These are phyloP conservation scores for Beauveria varroae DNA, from an alignment of 2,329 filamentous ascomycete species.

Conservation along the genomic window DNA sequence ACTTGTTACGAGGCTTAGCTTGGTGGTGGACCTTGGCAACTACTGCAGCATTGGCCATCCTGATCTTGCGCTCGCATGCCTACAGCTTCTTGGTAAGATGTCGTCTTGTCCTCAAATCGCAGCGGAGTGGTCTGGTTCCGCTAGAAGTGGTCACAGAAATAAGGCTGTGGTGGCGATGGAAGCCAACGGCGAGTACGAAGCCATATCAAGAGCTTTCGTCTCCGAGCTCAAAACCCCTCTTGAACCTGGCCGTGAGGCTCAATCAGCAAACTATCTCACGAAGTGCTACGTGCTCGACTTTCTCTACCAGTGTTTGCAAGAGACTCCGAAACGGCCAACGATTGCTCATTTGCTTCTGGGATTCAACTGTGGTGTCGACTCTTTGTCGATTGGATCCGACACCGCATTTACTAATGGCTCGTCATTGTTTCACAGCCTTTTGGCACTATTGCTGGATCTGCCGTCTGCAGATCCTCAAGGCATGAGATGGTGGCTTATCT, in stretches of 20 bases:
- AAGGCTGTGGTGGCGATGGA: constrained; percentile 86
- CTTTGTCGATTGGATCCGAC: constrained; percentile 58
- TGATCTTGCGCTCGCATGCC: constrained; percentile 68
- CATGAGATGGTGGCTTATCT: constrained; percentile 61
- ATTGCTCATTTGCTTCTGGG: constrained; percentile 88
- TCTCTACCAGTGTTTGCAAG: constrained; percentile 69
- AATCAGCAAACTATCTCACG: constrained; percentile 67
- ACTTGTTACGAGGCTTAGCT: constrained; percentile 67
- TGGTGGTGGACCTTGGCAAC: constrained; percentile 76
- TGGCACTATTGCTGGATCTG: constrained; percentile 63
- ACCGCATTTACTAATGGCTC: constrained; percentile 63
- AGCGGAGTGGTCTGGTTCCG: constrained; percentile 56
- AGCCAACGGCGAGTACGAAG: constrained; percentile 68
- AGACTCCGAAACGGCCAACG: constrained; percentile 69
- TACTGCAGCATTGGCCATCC: constrained; percentile 83
- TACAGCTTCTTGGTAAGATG: constrained; percentile 78
- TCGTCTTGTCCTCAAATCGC: constrained; percentile 77
- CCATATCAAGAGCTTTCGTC: constrained; percentile 68
- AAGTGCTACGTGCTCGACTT: constrained; percentile 84
- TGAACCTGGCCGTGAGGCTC: constrained; percentile 64
- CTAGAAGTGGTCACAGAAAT: constrained; percentile 61
- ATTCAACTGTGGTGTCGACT: constrained; percentile 68
- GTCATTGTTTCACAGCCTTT: constrained; percentile 77
- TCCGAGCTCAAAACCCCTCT: constrained; percentile 60
- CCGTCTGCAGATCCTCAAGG: constrained; percentile 55